Evolutionary conservation across 352 stramenopile species (phyloP).

Genomic region (Peronosclerospora sorghi): DNA sequence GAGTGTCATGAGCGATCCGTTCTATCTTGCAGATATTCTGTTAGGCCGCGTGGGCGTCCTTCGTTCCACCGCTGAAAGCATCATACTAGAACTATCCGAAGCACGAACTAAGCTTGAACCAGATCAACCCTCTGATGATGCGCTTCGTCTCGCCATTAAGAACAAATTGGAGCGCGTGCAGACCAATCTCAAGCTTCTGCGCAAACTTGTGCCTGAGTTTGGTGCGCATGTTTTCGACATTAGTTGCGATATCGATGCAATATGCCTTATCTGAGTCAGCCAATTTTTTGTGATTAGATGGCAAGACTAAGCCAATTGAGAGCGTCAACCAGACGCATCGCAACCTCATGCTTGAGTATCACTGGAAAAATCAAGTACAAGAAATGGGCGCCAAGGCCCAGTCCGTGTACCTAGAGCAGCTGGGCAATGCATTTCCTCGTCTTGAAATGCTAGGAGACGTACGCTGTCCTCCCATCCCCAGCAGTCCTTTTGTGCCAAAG

Average conservation of each 20-base stretch:
- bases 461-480: slow-evolving; percentile 55
- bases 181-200: slow-evolving; percentile 77
- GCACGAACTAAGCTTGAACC: slow-evolving; percentile 54
- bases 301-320: slow-evolving; percentile 82
- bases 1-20: slow-evolving; percentile 66
- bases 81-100: slow-evolving; percentile 75
- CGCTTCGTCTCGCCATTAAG: slow-evolving; percentile 68
- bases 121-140: slow-evolving; percentile 38
- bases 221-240: slow-evolving; percentile 20
- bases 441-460: slow-evolving; percentile 78
- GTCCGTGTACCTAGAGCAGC: slow-evolving; percentile 71
- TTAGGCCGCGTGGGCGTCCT: slow-evolving; percentile 72
- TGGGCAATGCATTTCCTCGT: slow-evolving; percentile 53
- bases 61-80: slow-evolving; percentile 75
- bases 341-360: slow-evolving; percentile 84
- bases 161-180: slow-evolving; percentile 79
- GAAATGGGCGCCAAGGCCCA: slow-evolving; percentile 78
- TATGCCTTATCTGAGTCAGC: background rate
- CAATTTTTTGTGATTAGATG: slow-evolving; percentile 27
- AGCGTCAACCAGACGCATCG: slow-evolving; percentile 76
- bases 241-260: background rate
- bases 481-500: slow-evolving; percentile 68
- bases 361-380: slow-evolving; percentile 85
- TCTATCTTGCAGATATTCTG: slow-evolving; percentile 81
- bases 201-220: slow-evolving; percentile 76